Evolutionary conservation across 163 green algal species (phyloP), one percentile per base, ranked within the genome.

Genomic region (Chloromonas sp.): DNA sequence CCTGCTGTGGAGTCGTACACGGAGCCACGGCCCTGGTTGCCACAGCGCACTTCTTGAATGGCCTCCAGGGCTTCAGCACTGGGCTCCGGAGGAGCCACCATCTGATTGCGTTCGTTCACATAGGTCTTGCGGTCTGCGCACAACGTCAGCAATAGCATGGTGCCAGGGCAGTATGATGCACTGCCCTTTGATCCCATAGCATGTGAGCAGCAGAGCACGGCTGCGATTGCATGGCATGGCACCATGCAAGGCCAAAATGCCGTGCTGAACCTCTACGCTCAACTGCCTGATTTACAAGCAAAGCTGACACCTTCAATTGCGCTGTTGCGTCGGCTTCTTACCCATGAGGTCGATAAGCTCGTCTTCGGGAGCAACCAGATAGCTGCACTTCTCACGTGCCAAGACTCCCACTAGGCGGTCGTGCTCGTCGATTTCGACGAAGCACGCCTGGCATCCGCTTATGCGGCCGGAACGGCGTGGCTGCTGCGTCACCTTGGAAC

Each of bases 1-100:
- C 93, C 93, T 87, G 84, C 77, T 79, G n/a, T 13, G 60, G 14
- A 84, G 84, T 95, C 92, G 82, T 95, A 95, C 8, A 95, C 61
- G 3, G 85, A 89, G 78, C 92, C 92, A 0, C 92, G 81, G 71
- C 88, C 87, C 71, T 85, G 61, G 85, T 84, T 91, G 86, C 84
- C 80, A 86, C 92, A 95, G 57, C 91, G 86, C 8, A 83, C 74
- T 61, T 83, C 86, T 61, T 91, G 82, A 79, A 91, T 84, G 78
- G 89, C 83, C 78, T 82, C 80, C 79, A 86, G 36, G 1, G 61
- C 61, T 14, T 83, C 81, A 2, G 15, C 14, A 8, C 11, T 36
- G 1, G 81, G 15, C 3, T 84, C 61, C 5, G 79, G 60, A 11
- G 8, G 60, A 14, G 66, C 74, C n/a, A 62, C 11, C 60, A 82